These are phyloP conservation scores for Mycena citricolor DNA, from an alignment of 1,284 basidiomycete genomes.

Conservation along the genomic window DNA sequence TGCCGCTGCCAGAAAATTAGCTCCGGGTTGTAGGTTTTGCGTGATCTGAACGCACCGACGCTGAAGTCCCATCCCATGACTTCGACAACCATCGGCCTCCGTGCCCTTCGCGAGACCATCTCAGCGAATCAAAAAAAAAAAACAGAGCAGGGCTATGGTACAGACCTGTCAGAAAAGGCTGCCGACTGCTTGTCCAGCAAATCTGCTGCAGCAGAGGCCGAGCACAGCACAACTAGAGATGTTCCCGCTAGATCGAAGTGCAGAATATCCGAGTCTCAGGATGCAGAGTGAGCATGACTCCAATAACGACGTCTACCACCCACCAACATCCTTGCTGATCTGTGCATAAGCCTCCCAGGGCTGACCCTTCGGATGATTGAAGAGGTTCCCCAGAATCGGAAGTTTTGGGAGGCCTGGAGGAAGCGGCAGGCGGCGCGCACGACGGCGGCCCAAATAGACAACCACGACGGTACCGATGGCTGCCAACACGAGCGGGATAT, in stretches of 20 bases:
- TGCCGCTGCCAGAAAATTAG: background rate
- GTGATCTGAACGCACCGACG: background rate
- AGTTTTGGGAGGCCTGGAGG: slow-evolving; percentile 15
- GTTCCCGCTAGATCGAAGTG: slow-evolving; percentile 7
- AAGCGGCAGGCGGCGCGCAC: too few species aligned
- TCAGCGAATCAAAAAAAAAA: background rate
- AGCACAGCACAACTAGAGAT: slow-evolving; percentile 8
- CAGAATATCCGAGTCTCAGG: slow-evolving; percentile 12
- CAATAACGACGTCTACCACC: background rate
- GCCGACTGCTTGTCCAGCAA: slow-evolving; percentile 10
- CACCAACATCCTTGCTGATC: slow-evolving; percentile 11
- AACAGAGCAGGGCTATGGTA: background rate
- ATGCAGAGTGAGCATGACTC: background rate
- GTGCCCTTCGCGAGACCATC: background rate
- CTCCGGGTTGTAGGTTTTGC: background rate
- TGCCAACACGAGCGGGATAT: too few species aligned
- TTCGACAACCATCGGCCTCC: slow-evolving; percentile 6
- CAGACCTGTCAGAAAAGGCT: slow-evolving; percentile 8
- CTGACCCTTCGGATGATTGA: slow-evolving; percentile 3
- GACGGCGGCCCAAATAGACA: too few species aligned
- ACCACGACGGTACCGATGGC: too few species aligned
- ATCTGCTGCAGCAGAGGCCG: background rate
- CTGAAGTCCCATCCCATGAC: slow-evolving; percentile 19
- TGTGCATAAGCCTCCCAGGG: slow-evolving; percentile 6
- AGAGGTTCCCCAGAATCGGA: slow-evolving; percentile 9